A percentile compares a stretch with the other conserved stretches of the same genome.
Conservation (phyloP, 495 filamentous ascomycete species). For the Penicillium paradoxum region DNA sequence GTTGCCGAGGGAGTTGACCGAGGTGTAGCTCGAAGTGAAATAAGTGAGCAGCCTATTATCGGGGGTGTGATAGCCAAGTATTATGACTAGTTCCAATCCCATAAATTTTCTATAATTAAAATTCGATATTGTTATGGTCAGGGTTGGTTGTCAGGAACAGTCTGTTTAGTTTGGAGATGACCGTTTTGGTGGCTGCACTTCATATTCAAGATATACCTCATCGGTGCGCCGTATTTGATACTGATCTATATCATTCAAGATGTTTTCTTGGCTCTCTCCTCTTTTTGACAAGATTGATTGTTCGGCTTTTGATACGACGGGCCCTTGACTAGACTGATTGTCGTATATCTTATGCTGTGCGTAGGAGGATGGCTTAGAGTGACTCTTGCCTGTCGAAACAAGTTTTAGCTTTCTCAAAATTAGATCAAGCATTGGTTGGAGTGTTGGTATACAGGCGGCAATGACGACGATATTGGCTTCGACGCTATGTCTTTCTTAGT, state of each 20-base stretch:
- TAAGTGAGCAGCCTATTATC: slow-evolving; percentile 1
- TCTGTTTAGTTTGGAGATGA: not conserved
- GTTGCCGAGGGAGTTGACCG: slow-evolving; percentile 17
- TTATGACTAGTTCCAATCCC: not conserved
- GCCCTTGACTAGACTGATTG: not conserved
- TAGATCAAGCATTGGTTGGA: slow-evolving; percentile 19
- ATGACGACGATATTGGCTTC: slow-evolving; percentile 28
- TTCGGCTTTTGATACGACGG: not conserved
- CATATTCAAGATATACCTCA: not conserved
- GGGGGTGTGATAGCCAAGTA: slow-evolving; percentile 1
- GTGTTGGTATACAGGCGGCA: slow-evolving; percentile 25
- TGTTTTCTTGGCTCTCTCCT: not conserved
- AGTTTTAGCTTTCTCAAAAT: slow-evolving; percentile 11
- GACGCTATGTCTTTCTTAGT: slow-evolving; percentile 13
- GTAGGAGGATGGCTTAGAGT: not conserved
- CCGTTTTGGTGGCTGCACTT: not conserved
- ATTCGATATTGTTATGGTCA: no score
- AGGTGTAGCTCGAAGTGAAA: not conserved
- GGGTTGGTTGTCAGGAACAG: not conserved
- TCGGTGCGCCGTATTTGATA: slow-evolving; percentile 3
- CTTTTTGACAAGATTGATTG: not conserved
- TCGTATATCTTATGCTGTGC: not conserved
- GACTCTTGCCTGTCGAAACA: not conserved
- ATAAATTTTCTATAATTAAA: not conserved
- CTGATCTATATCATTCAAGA: not conserved